Percentiles rank a stretch among this genome's conserved stretches.
phyloP scores from a whole-genome alignment of 1,284 basidiomycete species.

The Malassezia japonica region DNA sequence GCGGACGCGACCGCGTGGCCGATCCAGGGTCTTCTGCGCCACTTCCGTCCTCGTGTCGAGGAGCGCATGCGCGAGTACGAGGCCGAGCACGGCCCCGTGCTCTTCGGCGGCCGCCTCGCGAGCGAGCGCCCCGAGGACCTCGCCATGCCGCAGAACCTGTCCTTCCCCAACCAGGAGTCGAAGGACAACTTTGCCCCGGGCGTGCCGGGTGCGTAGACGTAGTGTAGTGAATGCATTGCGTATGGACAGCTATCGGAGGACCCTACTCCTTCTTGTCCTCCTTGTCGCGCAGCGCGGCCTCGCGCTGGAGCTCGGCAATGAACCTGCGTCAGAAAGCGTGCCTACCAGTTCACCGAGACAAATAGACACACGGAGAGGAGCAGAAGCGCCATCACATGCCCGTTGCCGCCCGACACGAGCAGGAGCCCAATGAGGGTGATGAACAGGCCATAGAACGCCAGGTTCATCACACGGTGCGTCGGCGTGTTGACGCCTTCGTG shows the following conservation, averaged over 20 bases:
- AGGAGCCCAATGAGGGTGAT: constrained; percentile 39
- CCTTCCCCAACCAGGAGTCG: constrained; percentile 19
- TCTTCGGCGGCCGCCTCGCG: constrained; percentile 74
- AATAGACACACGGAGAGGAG: constrained; percentile 43
- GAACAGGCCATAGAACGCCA: constrained; percentile 49
- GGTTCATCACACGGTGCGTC: constrained; percentile 43
- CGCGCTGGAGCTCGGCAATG: constrained; percentile 4
- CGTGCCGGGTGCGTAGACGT: background rate
- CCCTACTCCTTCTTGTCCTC: constrained; percentile 1
- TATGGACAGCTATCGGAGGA: background rate
- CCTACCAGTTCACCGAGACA: constrained; percentile 48
- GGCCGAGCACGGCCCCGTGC: constrained; percentile 67
- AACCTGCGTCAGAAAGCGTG: constrained; percentile 9
- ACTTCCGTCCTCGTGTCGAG: constrained; percentile 74
- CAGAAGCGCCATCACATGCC: constrained; percentile 47
- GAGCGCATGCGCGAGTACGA: constrained; percentile 71
- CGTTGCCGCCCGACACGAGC: constrained; percentile 42
- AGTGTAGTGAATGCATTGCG: background rate
- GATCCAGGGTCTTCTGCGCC: constrained; percentile 85
- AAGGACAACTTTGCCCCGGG: constrained; percentile 13
- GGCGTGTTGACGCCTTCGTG: constrained; percentile 38
- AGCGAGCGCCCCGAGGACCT: constrained; percentile 63
- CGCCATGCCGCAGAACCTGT: constrained; percentile 73
- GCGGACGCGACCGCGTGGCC: constrained; percentile 98
- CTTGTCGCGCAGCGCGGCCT: background rate